Evolutionary conservation across 345 rosid species (phyloP).

Genomic region (Microthlaspi erraticum): DNA sequence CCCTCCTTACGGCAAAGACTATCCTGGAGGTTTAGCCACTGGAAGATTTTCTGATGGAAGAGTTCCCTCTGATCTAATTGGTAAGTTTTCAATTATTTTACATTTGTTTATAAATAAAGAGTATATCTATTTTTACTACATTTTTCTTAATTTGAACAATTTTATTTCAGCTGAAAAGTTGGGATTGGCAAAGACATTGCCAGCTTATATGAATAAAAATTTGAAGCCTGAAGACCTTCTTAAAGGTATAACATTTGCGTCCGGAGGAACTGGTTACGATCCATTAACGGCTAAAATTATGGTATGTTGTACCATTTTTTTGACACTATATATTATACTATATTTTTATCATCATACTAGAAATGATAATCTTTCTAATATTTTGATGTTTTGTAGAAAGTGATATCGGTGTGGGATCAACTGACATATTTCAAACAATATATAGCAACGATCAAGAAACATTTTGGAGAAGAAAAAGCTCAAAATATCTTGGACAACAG

Average conservation of each 20-base stretch:
- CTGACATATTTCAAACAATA: conserved; percentile 53
- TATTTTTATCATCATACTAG: not conserved
- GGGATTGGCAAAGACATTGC: conserved; percentile 55
- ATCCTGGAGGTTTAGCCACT: not conserved
- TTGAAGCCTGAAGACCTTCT: conserved; percentile 52
- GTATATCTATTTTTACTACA: not conserved
- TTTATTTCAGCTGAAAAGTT: conserved; percentile 49
- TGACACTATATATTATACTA: no score
- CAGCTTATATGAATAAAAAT: conserved; percentile 55
- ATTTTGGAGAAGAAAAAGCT: conserved; percentile 55
- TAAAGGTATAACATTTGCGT: conserved; percentile 71
- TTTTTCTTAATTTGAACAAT: not conserved
- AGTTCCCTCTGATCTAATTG: conserved; percentile 30
- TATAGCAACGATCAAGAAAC: conserved; percentile 40
- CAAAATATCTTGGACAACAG: conserved; percentile 45
- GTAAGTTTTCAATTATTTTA: conserved; percentile 9
- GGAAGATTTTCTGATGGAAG: conserved; percentile 41
- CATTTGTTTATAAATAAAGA: no score
- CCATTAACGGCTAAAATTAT: conserved; percentile 50
- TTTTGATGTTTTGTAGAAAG: conserved; percentile 35
- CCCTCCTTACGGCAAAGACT: conserved; percentile 22
- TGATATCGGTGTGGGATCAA: conserved; percentile 47
- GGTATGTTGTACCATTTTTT: conserved; percentile 38
- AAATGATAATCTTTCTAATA: not conserved
- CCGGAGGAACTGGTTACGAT: conserved; percentile 67